Conservation (phyloP, 768 basidiomycete genomes). For the Clavulina sp. region DNA sequence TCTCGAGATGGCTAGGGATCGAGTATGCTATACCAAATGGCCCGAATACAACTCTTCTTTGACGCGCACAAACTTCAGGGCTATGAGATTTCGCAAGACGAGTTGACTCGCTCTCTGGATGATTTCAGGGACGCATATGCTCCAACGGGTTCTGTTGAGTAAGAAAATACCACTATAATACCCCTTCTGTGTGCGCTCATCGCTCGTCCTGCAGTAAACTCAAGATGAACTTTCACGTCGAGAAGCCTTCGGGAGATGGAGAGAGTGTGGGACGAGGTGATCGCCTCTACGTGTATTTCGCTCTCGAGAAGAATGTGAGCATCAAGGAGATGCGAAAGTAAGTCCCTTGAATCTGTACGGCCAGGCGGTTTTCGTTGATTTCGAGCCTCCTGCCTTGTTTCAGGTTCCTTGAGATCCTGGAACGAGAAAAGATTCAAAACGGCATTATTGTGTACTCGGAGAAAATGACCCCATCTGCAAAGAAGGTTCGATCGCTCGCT, state of each 20-base stretch:
- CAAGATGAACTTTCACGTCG: slow-evolving; percentile 81
- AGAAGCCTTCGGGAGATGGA: slow-evolving; percentile 42
- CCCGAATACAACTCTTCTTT: background rate
- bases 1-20: slow-evolving; percentile 88
- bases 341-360: slow-evolving; percentile 16
- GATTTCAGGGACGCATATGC: slow-evolving; percentile 62
- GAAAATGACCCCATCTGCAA: slow-evolving; percentile 91
- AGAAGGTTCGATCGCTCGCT: slow-evolving; percentile 43
- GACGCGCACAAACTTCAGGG: slow-evolving; percentile 34
- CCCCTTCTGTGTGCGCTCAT: too few relatives aligned
- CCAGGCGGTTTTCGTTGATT: background rate
- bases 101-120: slow-evolving; percentile 73
- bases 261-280: too few relatives aligned
- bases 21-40: slow-evolving; percentile 33
- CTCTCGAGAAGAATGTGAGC: slow-evolving; percentile 89
- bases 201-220: slow-evolving; percentile 76
- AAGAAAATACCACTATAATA: slow-evolving; percentile 24
- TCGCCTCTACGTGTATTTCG: slow-evolving; percentile 87
- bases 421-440: slow-evolving; percentile 75
- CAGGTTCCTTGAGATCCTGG: slow-evolving; percentile 77
- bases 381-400: background rate
- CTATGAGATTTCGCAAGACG: slow-evolving; percentile 85
- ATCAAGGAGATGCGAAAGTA: slow-evolving; percentile 98
- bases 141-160: slow-evolving; percentile 72
- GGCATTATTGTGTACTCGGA: slow-evolving; percentile 93